Percentiles rank a stretch among this genome's conserved stretches.
These are phyloP conservation scores for Ceratorhiza oryzae-sativae DNA, from an alignment of 1,284 basidiomycete species.

Conservation along the genomic window DNA sequence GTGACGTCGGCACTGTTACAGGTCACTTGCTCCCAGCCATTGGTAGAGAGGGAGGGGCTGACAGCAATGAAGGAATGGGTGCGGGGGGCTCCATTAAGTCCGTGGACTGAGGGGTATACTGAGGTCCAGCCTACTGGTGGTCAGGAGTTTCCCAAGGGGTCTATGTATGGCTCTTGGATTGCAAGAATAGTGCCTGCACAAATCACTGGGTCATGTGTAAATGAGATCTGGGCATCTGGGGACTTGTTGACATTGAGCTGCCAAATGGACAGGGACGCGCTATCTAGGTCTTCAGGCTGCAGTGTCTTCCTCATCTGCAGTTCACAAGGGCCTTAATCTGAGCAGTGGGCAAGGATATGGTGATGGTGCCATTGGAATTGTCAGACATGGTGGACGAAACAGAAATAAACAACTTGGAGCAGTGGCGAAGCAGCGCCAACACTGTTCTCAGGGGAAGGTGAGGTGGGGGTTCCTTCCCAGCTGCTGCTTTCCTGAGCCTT, in stretches of 20 bases:
- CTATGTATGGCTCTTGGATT: background rate
- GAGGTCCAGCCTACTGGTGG: background rate
- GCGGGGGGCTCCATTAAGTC: background rate
- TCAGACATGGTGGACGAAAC: too few species aligned
- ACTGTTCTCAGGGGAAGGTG: too few species aligned
- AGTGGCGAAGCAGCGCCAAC: too few species aligned
- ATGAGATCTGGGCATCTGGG: background rate
- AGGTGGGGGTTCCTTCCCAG: too few species aligned
- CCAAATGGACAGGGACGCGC: background rate
- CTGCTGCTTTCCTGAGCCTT: too few species aligned
- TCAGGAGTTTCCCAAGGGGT: background rate
- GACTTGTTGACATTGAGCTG: constrained; percentile 25
- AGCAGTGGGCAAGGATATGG: too few species aligned
- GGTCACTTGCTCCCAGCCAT: background rate
- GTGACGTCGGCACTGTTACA: background rate
- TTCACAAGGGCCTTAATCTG: too few species aligned
- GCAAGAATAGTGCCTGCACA: background rate
- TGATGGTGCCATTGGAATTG: too few species aligned
- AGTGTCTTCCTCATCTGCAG: too few species aligned
- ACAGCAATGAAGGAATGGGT: background rate
- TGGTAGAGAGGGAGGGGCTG: background rate
- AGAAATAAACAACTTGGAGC: too few species aligned
- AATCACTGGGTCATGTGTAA: background rate
- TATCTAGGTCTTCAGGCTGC: too few species aligned
- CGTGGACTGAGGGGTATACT: background rate